These are phyloP conservation scores for Arthrobotrys iridis DNA, from an alignment of 2,329 filamentous ascomycete species.

Conservation along the genomic window DNA sequence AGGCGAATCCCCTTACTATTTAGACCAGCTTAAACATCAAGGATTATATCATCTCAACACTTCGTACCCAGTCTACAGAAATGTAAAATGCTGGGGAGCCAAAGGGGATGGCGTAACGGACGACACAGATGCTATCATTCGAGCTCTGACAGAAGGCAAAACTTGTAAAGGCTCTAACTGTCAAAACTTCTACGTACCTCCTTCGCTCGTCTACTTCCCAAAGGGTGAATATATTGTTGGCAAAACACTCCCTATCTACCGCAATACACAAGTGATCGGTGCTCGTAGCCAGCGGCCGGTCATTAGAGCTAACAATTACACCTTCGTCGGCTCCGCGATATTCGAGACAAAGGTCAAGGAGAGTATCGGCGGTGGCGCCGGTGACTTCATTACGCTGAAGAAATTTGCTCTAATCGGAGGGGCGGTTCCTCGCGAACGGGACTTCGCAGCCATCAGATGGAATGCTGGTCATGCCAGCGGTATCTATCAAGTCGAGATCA, in stretches of 20 bases:
- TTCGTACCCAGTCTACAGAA: slow-evolving; percentile 23
- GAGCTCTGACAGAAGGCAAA: slow-evolving; percentile 12
- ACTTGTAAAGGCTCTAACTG: slow-evolving; percentile 1
- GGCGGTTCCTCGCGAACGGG: not conserved
- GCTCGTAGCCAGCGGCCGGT: not conserved
- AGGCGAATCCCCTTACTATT: slow-evolving; percentile 9
- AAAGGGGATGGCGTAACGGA: slow-evolving; percentile 28
- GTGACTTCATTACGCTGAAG: slow-evolving; percentile 19
- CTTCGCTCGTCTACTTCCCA: slow-evolving; percentile 27
- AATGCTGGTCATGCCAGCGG: slow-evolving; percentile 16
- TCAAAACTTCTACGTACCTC: slow-evolving; percentile 25
- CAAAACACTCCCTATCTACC: slow-evolving; percentile 18
- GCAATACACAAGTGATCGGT: slow-evolving; percentile 16
- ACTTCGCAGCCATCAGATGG: slow-evolving; percentile 24
- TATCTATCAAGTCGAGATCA: not conserved
- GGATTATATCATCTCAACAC: slow-evolving; percentile 3
- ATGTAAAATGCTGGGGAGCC: slow-evolving; percentile 31
- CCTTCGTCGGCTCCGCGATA: slow-evolving; percentile 6
- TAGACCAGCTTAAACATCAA: slow-evolving; percentile 19
- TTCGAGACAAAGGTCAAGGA: slow-evolving; percentile 16
- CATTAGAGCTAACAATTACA: not conserved
- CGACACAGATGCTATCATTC: slow-evolving; percentile 20
- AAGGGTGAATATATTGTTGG: slow-evolving; percentile 3
- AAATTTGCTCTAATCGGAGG: not conserved
- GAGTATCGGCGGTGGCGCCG: not conserved